These are phyloP conservation scores for Thelephora terrestris DNA, from an alignment of 1,284 basidiomycete genomes.

Conservation along the genomic window DNA sequence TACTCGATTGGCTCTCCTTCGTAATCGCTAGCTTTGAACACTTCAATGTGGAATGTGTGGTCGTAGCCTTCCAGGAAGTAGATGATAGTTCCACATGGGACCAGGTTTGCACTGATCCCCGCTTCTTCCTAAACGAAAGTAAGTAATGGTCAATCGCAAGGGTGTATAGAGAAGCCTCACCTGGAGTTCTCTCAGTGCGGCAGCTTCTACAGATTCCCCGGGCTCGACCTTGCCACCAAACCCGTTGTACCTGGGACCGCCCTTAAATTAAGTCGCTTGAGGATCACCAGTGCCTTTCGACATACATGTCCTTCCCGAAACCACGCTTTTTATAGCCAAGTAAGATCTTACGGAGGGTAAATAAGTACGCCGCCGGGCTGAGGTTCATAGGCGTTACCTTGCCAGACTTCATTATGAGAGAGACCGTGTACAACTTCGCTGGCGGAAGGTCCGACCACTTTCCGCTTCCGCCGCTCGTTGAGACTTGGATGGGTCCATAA, in stretches of 20 bases:
- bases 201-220: conserved; percentile 47
- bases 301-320: conserved; percentile 51
- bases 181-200: conserved; percentile 56
- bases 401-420: conserved; percentile 37
- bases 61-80: conserved; percentile 43
- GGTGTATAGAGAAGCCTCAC: conserved; percentile 21
- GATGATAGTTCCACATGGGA: conserved; percentile 48
- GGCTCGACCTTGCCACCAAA: conserved; percentile 68
- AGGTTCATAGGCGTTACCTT: conserved; percentile 15
- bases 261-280: neutral
- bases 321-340: conserved; percentile 67
- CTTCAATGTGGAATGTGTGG: conserved; percentile 55
- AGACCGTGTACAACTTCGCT: conserved; percentile 47
- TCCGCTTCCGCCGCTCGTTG: conserved; percentile 27
- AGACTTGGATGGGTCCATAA: neutral
- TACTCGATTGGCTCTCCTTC: conserved; percentile 51
- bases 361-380: conserved; percentile 1
- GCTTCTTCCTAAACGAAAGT: conserved; percentile 59
- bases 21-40: conserved; percentile 49
- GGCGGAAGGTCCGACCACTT: conserved; percentile 31
- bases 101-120: conserved; percentile 51
- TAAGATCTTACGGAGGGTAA: conserved; percentile 30
- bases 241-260: conserved; percentile 46
- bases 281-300: conserved; percentile 3
- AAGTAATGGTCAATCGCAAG: neutral